Evolutionary conservation across 139 green algal species (phyloP), one percentile per base, ranked within the genome.

Genomic region (Volvox africanus): DNA sequence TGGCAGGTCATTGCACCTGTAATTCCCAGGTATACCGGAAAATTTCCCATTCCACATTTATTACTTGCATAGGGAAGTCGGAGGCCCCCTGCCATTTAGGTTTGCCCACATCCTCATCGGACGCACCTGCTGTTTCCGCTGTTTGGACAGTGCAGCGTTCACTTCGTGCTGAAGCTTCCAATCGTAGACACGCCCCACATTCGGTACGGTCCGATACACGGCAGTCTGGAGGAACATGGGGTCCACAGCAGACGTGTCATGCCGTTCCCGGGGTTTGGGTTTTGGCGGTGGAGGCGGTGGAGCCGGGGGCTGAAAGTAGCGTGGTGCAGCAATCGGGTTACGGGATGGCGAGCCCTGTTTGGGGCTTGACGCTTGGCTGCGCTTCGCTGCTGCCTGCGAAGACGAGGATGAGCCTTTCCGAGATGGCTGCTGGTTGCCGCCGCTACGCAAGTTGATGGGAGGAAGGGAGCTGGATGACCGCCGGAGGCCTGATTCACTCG

Each of bases 91-190:
- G 44, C 44, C 44, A 55, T 9, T 9, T 55, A 55, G 44, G 44
- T 55, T 55, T 55, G 5, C 44, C 44, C 44, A 9, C 44, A 55
- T 55, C 44, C 44, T 55, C 44, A 55, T 55, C 5, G 65, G 65
- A 24, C 84, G 19, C 26, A 91, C 87, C 87, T 91, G 61, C 61
- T 86, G 61, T n/a, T 91, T 85, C 2, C 77, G 61, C 55, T 91
- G 87, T 32, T 91, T 91, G 6, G 61, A 80, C 1, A 91, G 61
- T 28, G 44, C 61, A 17, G 33, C 24, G 61, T 91, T 91, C 14
- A 91, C 61, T 20, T 91, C 87, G 87, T 91, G 87, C 35, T 85
- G 76, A 1, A 73, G 35, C 26, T 79, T 86, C 87, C 87, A 91
- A 75, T 91, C 87, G 33, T 90, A 90, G 71, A 90, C 75, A 1